Conservation (phyloP, 371 early-diverging fungal genomes). For the Homolaphlyctis polyrhiza region DNA sequence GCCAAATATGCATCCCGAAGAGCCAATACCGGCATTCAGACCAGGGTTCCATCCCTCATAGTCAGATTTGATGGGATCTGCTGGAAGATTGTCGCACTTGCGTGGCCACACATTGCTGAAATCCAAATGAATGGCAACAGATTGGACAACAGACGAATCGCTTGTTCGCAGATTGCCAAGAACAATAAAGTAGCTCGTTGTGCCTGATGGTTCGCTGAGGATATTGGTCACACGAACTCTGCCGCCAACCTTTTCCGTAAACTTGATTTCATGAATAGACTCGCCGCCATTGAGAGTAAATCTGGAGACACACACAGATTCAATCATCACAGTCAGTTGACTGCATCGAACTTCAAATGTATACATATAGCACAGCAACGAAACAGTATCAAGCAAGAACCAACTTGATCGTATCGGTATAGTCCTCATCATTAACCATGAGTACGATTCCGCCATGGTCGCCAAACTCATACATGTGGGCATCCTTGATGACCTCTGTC, state of each 20-base stretch:
- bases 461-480: slow-evolving; percentile 44
- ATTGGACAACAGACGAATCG: slow-evolving; percentile 7
- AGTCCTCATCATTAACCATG: slow-evolving; percentile 34
- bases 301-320: neutral
- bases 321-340: neutral
- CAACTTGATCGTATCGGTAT: slow-evolving; percentile 29
- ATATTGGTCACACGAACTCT: slow-evolving; percentile 32
- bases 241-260: slow-evolving; percentile 7
- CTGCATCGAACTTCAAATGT: neutral
- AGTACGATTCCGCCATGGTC: slow-evolving; percentile 48
- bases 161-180: slow-evolving; percentile 22
- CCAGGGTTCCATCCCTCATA: slow-evolving; percentile 39
- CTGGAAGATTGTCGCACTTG: slow-evolving; percentile 22
- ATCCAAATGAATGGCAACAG: slow-evolving; percentile 29
- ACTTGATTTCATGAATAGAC: slow-evolving; percentile 3
- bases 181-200: slow-evolving; percentile 32
- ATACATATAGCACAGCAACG: neutral
- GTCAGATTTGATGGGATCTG: slow-evolving; percentile 23
- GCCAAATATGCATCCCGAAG: slow-evolving; percentile 36
- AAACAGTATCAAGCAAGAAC: neutral
- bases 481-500: slow-evolving; percentile 36
- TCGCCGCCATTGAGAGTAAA: neutral
- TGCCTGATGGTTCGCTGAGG: slow-evolving; percentile 38
- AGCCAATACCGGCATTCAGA: neutral
- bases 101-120: slow-evolving; percentile 28